These are phyloP conservation scores for Candida broadrunensis DNA, from an alignment of 805 yeast genomes.

Conservation along the genomic window DNA sequence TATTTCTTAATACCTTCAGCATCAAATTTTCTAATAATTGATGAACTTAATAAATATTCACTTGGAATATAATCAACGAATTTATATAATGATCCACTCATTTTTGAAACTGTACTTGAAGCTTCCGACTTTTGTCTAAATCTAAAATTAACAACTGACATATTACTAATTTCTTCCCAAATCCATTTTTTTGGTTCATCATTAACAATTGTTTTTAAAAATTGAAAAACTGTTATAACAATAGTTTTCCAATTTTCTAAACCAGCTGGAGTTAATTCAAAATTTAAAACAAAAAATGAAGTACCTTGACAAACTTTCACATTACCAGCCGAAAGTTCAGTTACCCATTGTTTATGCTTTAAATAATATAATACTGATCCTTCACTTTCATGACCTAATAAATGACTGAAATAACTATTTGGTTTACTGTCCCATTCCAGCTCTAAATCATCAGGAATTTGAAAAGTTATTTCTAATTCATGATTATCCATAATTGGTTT, in stretches of 20 bases:
- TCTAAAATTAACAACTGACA: conserved; percentile 67
- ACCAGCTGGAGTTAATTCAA: conserved; percentile 78
- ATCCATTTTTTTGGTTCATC: conserved; percentile 75
- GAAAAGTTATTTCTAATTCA: conserved; percentile 63
- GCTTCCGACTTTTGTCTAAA: conserved; percentile 78
- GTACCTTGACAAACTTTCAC: conserved; percentile 63
- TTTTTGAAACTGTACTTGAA: conserved; percentile 65
- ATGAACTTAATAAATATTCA: conserved; percentile 54
- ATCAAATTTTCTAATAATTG: conserved; percentile 58
- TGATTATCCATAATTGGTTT: conserved; percentile 82
- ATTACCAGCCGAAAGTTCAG: conserved; percentile 71
- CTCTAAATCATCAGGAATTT: conserved; percentile 70
- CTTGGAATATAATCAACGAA: conserved; percentile 52
- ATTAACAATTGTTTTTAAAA: conserved; percentile 55
- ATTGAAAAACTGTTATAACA: conserved; percentile 62
- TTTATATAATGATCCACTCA: conserved; percentile 62
- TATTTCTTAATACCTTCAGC: conserved; percentile 50
- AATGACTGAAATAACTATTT: conserved; percentile 67
- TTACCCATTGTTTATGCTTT: conserved; percentile 76
- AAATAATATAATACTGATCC: conserved; percentile 77
- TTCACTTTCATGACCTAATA: conserved; percentile 88
- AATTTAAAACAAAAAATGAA: conserved; percentile 63
- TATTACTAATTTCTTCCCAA: conserved; percentile 69
- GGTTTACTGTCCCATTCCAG: conserved; percentile 66
- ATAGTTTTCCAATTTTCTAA: conserved; percentile 61